A percentile compares a stretch with the other conserved stretches of the same genome.
phyloP scores from a whole-genome alignment of 306 rosid species.

The Hippophae gyantsensis region DNA sequence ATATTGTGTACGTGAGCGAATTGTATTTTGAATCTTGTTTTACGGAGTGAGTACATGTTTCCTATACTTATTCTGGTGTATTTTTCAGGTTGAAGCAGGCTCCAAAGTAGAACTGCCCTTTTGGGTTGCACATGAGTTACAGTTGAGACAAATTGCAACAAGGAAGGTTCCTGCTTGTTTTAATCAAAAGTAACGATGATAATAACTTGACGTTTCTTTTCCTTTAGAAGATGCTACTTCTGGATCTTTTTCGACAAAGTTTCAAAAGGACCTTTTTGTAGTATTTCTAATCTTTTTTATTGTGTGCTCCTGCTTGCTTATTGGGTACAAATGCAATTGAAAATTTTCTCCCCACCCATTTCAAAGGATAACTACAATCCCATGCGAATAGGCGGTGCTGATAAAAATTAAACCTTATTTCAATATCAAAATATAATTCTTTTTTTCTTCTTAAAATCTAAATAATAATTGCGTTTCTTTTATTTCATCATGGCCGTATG shows the following conservation, averaged over 20 bases:
- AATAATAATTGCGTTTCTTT: too few species aligned
- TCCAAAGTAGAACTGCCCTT: conserved; percentile 36
- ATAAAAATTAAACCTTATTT: not conserved
- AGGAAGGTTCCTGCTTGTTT: conserved; percentile 64
- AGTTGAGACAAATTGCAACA: conserved; percentile 56
- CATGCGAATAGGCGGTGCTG: not conserved
- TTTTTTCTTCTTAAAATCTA: too few species aligned
- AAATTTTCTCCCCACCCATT: too few species aligned
- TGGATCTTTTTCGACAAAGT: too few species aligned
- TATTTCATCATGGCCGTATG: too few species aligned
- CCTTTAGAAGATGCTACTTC: not conserved
- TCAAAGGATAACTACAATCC: not conserved
- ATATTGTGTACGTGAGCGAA: conserved; percentile 47
- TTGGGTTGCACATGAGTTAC: conserved; percentile 88
- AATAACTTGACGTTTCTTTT: conserved; percentile 11
- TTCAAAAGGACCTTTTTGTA: not conserved
- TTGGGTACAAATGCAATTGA: not conserved
- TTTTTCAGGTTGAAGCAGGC: not conserved
- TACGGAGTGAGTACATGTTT: too few species aligned
- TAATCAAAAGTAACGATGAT: conserved; percentile 54
- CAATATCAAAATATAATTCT: too few species aligned
- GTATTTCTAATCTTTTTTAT: not conserved
- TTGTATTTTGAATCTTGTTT: not conserved
- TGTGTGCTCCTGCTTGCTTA: not conserved
- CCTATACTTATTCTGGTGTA: too few species aligned